Percentiles rank a stretch among this genome's conserved stretches.
Evolutionary conservation across 768 basidiomycete genomes (phyloP).

Genomic region (Leucogyrophana mollusca): DNA sequence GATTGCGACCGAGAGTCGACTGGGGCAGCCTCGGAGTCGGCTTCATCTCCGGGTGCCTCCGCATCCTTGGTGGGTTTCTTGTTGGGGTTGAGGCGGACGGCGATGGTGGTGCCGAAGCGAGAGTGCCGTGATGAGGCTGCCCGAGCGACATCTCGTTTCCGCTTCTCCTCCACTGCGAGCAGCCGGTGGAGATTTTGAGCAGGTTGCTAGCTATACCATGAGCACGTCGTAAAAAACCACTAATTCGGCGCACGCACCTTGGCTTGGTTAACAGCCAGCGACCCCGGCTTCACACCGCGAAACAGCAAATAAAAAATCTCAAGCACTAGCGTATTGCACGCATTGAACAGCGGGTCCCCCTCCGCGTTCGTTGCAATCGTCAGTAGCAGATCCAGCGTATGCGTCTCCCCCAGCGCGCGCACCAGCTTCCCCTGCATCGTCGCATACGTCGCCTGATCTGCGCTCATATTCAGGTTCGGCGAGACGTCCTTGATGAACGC

Average conservation of each 20-base stretch:
- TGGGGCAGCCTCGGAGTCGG: slow-evolving; percentile 18
- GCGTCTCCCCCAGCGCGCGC: slow-evolving; percentile 64
- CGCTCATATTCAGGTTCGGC: slow-evolving; percentile 64
- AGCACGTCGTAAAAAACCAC: slow-evolving; percentile 7
- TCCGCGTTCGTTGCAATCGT: slow-evolving; percentile 81
- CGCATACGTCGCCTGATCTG: slow-evolving; percentile 79
- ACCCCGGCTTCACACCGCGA: slow-evolving; percentile 69
- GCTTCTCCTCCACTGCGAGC: slow-evolving; percentile 72
- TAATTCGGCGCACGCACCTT: slow-evolving; percentile 45
- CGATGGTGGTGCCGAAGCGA: slow-evolving; percentile 93
- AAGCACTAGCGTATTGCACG: slow-evolving; percentile 86
- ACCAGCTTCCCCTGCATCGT: slow-evolving; percentile 78
- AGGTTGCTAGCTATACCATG: slow-evolving; percentile 52
- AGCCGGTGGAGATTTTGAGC: slow-evolving; percentile 68
- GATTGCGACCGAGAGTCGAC: slow-evolving; percentile 16
- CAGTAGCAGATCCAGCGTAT: slow-evolving; percentile 74
- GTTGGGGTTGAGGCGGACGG: slow-evolving; percentile 68
- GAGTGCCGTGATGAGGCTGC: slow-evolving; percentile 80
- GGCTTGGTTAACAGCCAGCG: slow-evolving; percentile 56
- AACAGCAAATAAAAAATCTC: slow-evolving; percentile 93
- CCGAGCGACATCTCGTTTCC: slow-evolving; percentile 54
- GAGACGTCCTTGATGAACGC: slow-evolving; percentile 89
- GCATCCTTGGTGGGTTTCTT: too few relatives aligned
- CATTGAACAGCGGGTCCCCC: slow-evolving; percentile 76
- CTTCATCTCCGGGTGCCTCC: slow-evolving; percentile 21